Evolutionary conservation across 129 eudicot genomes (phyloP).

Genomic region (Sambucus nigra): DNA sequence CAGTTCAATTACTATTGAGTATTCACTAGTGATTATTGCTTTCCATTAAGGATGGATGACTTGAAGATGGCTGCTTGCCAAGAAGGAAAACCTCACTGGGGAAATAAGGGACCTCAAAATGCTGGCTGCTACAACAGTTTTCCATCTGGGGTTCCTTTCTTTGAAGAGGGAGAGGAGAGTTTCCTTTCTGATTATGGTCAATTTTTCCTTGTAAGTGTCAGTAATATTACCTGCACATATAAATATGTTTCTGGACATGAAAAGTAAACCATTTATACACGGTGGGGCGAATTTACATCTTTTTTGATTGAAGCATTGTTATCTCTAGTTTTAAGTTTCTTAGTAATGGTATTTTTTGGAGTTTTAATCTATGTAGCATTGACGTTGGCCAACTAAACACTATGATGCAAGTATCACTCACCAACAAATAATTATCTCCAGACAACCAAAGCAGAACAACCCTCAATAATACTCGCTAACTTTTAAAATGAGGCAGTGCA

Average conservation of each 20-base stretch:
- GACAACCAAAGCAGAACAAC: too few species aligned
- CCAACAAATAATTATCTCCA: too few species aligned
- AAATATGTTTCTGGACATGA: not conserved
- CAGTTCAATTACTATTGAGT: not conserved
- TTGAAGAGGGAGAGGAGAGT: slow-evolving; percentile 40
- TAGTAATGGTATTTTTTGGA: not conserved
- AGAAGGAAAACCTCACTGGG: slow-evolving; percentile 64
- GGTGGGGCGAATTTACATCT: too few species aligned
- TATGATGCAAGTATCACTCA: too few species aligned
- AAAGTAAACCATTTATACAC: not conserved
- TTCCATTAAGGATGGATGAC: slow-evolving; percentile 45
- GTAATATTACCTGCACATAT: not conserved
- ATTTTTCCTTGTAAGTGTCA: slow-evolving; percentile 50
- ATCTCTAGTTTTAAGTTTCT: not conserved
- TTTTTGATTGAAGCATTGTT: too few species aligned
- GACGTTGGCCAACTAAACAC: too few species aligned
- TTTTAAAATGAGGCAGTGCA: too few species aligned
- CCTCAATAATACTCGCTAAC: too few species aligned
- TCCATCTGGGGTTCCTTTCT: slow-evolving; percentile 50
- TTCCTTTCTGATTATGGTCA: slow-evolving; percentile 52
- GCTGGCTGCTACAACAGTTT: slow-evolving; percentile 48
- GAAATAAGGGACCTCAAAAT: slow-evolving; percentile 39
- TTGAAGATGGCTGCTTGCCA: slow-evolving; percentile 34
- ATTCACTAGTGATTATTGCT: not conserved
- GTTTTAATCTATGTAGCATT: not conserved